Percentiles rank a stretch among this genome's conserved stretches.
phyloP scores from a whole-genome alignment of 495 filamentous ascomycete genomes.

The Hapsidospora chrysogenum region DNA sequence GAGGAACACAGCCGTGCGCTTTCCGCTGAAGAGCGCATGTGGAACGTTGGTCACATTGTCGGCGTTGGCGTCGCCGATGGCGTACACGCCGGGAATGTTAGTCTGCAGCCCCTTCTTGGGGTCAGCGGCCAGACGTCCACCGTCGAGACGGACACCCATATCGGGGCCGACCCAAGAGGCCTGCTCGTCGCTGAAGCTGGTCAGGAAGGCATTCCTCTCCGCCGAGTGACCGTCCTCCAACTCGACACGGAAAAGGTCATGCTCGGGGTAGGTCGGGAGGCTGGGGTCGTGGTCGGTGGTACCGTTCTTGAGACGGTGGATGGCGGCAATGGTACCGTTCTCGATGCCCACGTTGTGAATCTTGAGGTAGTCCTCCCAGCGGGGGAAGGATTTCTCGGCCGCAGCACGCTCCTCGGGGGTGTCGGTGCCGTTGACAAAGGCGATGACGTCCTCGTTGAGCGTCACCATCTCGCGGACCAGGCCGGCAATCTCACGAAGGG shows the following conservation, averaged over 20 bases:
- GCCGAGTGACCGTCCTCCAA: constrained; percentile 28
- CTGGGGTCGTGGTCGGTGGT: constrained; percentile 18
- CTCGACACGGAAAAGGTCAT: constrained; percentile 36
- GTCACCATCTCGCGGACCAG: constrained; percentile 6
- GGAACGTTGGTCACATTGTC: constrained; percentile 43
- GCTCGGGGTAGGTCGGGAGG: constrained; percentile 16
- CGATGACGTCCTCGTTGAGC: constrained; percentile 6
- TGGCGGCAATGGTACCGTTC: constrained; percentile 31
- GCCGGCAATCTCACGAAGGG: constrained; percentile 10
- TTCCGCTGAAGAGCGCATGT: constrained; percentile 41
- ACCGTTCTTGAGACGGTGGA: constrained; percentile 30
- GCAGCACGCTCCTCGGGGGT: constrained; percentile 5
- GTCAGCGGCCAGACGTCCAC: constrained; percentile 28
- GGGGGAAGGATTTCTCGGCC: not conserved
- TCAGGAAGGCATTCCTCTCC: constrained; percentile 14
- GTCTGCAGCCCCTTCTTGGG: constrained; percentile 13
- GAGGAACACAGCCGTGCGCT: constrained; percentile 35
- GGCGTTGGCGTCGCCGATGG: constrained; percentile 25
- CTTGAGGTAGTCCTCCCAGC: constrained; percentile 6
- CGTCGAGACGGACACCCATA: constrained; percentile 24
- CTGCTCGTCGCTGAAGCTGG: constrained; percentile 10
- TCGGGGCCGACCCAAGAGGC: constrained; percentile 14
- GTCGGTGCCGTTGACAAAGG: constrained; percentile 12
- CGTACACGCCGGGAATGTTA: constrained; percentile 9
- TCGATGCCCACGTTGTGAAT: constrained; percentile 16